Conservation (phyloP, 2,329 filamentous ascomycete species). For the Clarireedia paspali region DNA sequence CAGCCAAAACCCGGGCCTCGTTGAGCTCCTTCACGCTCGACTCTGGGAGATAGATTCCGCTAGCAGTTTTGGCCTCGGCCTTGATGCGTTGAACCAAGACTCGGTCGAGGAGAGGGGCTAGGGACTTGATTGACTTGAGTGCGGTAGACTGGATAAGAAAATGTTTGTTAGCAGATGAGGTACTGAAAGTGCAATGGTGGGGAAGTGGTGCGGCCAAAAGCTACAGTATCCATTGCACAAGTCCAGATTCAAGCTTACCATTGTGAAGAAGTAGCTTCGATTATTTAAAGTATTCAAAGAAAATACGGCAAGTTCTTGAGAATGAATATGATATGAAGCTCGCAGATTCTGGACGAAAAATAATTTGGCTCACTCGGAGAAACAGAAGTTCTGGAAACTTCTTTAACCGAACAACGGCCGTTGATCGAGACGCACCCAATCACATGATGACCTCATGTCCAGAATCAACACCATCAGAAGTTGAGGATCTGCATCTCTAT, state of each 20-base stretch:
- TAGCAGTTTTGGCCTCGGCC: constrained; percentile 91
- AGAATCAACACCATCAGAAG: neutral
- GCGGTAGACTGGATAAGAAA: constrained; percentile 48
- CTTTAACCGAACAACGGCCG: constrained; percentile 9
- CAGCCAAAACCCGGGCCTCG: constrained; percentile 91
- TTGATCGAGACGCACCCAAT: constrained; percentile 8
- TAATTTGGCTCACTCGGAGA: constrained; percentile 5
- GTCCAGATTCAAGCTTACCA: neutral
- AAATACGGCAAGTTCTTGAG: neutral
- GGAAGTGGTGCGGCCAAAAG: neutral
- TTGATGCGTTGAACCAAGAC: constrained; percentile 97
- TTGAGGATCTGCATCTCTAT: too few relatives aligned
- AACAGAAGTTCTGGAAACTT: constrained; percentile 7
- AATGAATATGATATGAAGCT: constrained; percentile 2
- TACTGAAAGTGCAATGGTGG: neutral
- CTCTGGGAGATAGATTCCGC: constrained; percentile 96
- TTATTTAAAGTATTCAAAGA: neutral
- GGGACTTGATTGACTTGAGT: constrained; percentile 90
- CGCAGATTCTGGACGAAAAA: constrained; percentile 8
- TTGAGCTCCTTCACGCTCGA: constrained; percentile 96
- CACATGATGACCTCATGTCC: neutral
- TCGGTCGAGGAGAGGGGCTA: constrained; percentile 93
- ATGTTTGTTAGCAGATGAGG: neutral
- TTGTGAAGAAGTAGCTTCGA: neutral
- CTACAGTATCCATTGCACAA: neutral